Evolutionary conservation across 1,284 basidiomycete genomes (phyloP).

Genomic region (Papiliotrema fonsecae): DNA sequence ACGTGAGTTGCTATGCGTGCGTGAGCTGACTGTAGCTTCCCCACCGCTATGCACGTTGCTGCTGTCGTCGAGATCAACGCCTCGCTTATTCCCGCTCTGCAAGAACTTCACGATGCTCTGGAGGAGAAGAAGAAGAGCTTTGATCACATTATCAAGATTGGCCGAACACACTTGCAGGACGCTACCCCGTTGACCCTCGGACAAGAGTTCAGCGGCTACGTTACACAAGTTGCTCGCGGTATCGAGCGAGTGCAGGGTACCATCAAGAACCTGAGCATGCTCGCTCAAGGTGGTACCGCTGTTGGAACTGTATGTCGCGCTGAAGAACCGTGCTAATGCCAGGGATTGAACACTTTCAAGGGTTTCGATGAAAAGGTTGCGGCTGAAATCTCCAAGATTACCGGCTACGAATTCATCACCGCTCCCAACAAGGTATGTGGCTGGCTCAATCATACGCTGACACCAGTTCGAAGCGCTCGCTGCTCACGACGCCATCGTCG

Average conservation of each 20-base stretch:
- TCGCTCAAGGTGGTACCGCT: conserved; percentile 98
- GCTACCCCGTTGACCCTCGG: conserved; percentile 96
- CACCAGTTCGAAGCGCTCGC: conserved; percentile 93
- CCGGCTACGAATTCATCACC: conserved; percentile 86
- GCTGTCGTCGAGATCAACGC: conserved; percentile 83
- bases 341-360: conserved; percentile 95
- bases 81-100: conserved; percentile 78
- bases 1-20: conserved; percentile 57
- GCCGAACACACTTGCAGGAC: conserved; percentile 96
- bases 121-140: conserved; percentile 76
- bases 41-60: conserved; percentile 98
- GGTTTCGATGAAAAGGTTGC: conserved; percentile 97
- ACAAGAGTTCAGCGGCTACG: conserved; percentile 98
- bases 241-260: conserved; percentile 80
- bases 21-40: conserved; percentile 63
- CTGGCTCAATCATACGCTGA: not conserved
- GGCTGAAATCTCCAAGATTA: conserved; percentile 84
- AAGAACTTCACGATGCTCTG: conserved; percentile 76
- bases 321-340: not conserved
- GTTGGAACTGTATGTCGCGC: conserved; percentile 77
- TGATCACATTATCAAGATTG: conserved; percentile 94
- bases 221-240: conserved; percentile 87
- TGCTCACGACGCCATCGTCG: conserved; percentile 93
- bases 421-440: conserved; percentile 87
- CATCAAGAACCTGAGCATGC: conserved; percentile 78